Evolutionary conservation across 495 filamentous ascomycete species (phyloP), one percentile per base, ranked within the genome.

Genomic region (Penicillium diatomitis): DNA sequence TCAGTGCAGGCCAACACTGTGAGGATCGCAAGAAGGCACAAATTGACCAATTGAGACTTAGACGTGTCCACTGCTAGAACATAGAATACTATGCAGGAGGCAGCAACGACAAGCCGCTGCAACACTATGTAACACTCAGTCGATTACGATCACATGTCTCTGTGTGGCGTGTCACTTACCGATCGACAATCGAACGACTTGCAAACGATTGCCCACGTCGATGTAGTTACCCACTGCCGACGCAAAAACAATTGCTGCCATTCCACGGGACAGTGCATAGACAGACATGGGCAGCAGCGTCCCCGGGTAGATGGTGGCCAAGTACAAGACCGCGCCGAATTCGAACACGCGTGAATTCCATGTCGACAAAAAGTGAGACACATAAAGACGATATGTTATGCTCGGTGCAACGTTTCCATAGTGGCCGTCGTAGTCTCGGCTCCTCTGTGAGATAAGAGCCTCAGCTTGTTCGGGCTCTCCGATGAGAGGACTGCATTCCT

Each of bases 291-390:
- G 56, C 36, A 64, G 54, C 27, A 80, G 61, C 2, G 68, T 79
- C 38, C 63, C 66, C 0, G 74, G 74, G 57, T 66, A 80, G 50
- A 74, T 68, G 7, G 66, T 29, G 5, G 78, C 79, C 9, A 80
- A 67, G 56, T 76, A 82, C 8, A 79, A 65, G 28, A 79, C 74
- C 5, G 74, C 72, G 31, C 63, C 78, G 51, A 78, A 78, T 55
- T 84, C 80, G 58, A 82, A 84, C 5, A 73, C 51, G 33, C 80
- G 68, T 2, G 79, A 75, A 51, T 83, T 84, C 80, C 79, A 84
- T n/a, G 79, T 81, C 4, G 79, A 82, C 5, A 82, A 65, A 49
- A 80, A 75, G 57, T 84, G 80, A 1, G 79, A 75, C 28, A 63
- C 62, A 47, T 78, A 79, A 1, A 77, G 68, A 27, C 29, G 44